phyloP scores from a whole-genome alignment of 1,284 basidiomycete genomes.

The Ceratobasidium papillatum region DNA sequence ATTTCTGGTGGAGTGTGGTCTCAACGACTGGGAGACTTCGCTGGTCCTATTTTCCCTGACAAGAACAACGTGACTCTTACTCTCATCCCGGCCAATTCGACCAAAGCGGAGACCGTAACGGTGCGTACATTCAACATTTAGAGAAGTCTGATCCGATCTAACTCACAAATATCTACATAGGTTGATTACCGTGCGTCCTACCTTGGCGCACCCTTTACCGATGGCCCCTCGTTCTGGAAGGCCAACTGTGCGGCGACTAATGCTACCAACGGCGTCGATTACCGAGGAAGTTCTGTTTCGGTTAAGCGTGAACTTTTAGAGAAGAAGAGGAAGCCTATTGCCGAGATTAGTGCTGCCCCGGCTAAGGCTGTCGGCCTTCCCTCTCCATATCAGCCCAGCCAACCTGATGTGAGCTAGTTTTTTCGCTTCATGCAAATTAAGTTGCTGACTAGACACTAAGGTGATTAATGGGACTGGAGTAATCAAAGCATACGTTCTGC shows the following conservation, averaged over 20 bases:
- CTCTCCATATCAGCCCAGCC: constrained; percentile 59
- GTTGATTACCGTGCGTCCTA: constrained; percentile 58
- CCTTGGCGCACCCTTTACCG: constrained; percentile 62
- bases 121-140: constrained; percentile 48
- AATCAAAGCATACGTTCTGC: constrained; percentile 67
- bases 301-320: not conserved
- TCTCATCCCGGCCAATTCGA: constrained; percentile 59
- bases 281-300: constrained; percentile 47
- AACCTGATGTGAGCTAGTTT: constrained; percentile 56
- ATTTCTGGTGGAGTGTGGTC: constrained; percentile 46
- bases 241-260: constrained; percentile 66
- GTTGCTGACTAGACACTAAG: not conserved
- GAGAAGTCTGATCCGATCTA: not conserved
- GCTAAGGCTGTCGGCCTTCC: constrained; percentile 58
- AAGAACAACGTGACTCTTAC: constrained; percentile 59
- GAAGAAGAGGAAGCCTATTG: constrained; percentile 49
- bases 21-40: constrained; percentile 68
- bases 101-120: constrained; percentile 59
- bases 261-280: constrained; percentile 66
- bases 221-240: constrained; percentile 64
- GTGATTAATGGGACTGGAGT: constrained; percentile 55
- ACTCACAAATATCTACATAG: constrained; percentile 18
- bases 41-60: constrained; percentile 62
- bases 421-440: not conserved
- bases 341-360: constrained; percentile 59